Evolutionary conservation across 176 grass and related monocot genomes (phyloP), one percentile per base, ranked within the genome.

Genomic region (Phoenix dactylifera): DNA sequence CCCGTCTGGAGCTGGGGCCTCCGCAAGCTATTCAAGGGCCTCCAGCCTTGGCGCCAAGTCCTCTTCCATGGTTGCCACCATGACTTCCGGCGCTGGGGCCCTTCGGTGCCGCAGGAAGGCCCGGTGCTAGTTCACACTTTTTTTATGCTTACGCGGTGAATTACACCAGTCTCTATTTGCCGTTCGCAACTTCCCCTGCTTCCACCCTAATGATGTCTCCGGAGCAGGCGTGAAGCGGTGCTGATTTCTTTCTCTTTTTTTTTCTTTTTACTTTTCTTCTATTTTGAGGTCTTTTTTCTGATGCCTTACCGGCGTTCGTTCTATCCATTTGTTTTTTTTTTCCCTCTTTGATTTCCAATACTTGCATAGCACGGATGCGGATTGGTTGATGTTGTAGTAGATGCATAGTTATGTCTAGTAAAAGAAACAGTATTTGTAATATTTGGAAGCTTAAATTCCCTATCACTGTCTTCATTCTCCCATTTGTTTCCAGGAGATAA

Each of bases 181-280:
- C 74, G 71, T 73, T 88, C 50, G 68, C 81, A 88, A 88, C 85
- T 85, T 95, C 89, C 81, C 89, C 78, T 82, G 85, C 81, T 74
- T 71, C 55, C 9, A 67, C 64, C 26, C 22, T 64, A 71, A 30
- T 60, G 57, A 54, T 59, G 17, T 60, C 64, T 52, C 57, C 4
- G 80, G 78, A 89, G 89, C 81, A 95, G 89, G 89, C 52, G 89
- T 73, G 85, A 88, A 85, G 89, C 89, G 85, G 89, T 95, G 89
- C 89, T 88, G 85, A 88, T 79, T 81, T 75, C 22, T 82, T 79
- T 44, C 0, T 3, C 3, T 12, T 12, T 44, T 44, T 3, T 44
- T 44, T 44, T 44, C 12, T 12, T 44, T 44, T 3, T 3, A 7
- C 35, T 44, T 3, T 14, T 0, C 26, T 28, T 20, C 28, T 30